Evolutionary conservation across 2,329 filamentous ascomycete genomes (phyloP), one percentile per base, ranked within the genome.

Genomic region (Botrytis hyacinthi): DNA sequence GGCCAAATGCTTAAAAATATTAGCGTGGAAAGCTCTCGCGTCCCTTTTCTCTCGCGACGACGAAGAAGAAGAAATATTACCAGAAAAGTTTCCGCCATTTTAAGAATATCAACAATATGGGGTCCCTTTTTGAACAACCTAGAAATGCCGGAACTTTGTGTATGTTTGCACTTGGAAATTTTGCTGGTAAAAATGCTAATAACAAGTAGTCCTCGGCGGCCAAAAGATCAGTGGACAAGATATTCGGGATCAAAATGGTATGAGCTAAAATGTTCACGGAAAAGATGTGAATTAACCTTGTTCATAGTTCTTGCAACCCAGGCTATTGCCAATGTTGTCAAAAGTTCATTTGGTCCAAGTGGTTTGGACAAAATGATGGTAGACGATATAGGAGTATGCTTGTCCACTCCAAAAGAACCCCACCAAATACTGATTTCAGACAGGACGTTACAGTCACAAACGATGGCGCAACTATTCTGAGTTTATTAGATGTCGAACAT

Each of bases 291-390:
- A 68, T 76, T 78, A 42, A 79, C 35, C 26, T 37, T 51, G 20
- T 48, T 8, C 60, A 42, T 81, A 95, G 96, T 98, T 67, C 90
- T 94, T 78, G 96, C 96, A 78, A 98, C 96, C 63, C 94, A 98
- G 83, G 94, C 95, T 74, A 98, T 99, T 81, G 92, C 96, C 80
- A 99, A 98, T 90, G 95, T 99, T 74, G 94, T 99, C 83, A 98
- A 97, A 87, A 97, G 93, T 84, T 99, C 96, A 26, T 99, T 99
- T 82, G 96, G 96, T 73, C 96, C 96, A 70, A 97, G 94, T 76
- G 96, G 96, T 67, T 89, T 99, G 78, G 96, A 99, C 83, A 99
- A 99, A 89, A 99, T 99, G 96, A 98, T 99, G 96, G 96, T 99
- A 80, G 96, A 99, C 85, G 96, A 99, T 83, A 98, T 99, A 83